These are phyloP conservation scores for Anthracocystis setariae DNA, from an alignment of 1,284 basidiomycete genomes.

Conservation along the genomic window DNA sequence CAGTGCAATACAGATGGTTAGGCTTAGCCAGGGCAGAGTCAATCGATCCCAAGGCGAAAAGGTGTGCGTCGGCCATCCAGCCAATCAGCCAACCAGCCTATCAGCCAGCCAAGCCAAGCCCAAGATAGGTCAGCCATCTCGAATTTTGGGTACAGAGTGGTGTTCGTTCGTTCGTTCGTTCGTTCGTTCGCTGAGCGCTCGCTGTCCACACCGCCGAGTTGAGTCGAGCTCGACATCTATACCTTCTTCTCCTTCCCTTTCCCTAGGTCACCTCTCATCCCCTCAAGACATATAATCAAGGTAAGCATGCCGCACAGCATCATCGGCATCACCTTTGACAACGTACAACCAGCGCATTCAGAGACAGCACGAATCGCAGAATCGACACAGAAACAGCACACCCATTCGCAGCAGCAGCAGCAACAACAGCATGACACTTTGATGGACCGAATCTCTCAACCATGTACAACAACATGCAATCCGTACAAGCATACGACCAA, in stretches of 20 bases:
- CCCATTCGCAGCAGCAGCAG: neutral
- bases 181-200: neutral
- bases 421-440: neutral
- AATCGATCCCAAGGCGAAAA: too few species aligned
- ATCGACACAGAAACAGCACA: constrained; percentile 3
- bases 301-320: constrained; percentile 36
- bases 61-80: too few species aligned
- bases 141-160: too few species aligned
- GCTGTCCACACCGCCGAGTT: constrained; percentile 7
- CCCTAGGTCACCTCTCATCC: constrained; percentile 47
- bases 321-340: constrained; percentile 16
- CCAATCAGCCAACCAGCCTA: too few species aligned
- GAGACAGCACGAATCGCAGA: constrained; percentile 8
- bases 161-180: too few species aligned
- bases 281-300: constrained; percentile 53
- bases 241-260: constrained; percentile 21
- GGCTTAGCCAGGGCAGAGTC: too few species aligned
- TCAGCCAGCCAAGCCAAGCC: too few species aligned
- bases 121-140: too few species aligned
- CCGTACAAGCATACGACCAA: neutral
- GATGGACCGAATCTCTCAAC: neutral
- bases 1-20: too few species aligned
- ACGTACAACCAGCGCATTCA: constrained; percentile 11
- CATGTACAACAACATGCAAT: neutral
- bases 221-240: constrained; percentile 27